A percentile compares a stretch with the other conserved stretches of the same genome.
Evolutionary conservation across 2,329 filamentous ascomycete species (phyloP).

Genomic region (Ophiostoma montium): DNA sequence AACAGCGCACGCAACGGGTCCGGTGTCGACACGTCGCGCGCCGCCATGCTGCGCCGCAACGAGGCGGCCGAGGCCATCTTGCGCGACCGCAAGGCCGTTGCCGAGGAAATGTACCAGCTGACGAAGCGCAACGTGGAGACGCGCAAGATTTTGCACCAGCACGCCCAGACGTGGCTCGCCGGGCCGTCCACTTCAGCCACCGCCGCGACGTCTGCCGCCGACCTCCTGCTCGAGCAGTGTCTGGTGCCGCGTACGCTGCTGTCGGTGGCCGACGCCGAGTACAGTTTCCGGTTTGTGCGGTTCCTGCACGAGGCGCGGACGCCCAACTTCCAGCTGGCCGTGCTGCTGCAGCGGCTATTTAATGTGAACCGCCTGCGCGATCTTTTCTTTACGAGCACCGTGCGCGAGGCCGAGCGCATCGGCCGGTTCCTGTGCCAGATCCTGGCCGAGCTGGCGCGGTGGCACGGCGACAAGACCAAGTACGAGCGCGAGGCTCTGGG

Average conservation of each 20-base stretch:
- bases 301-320: constrained; percentile 75
- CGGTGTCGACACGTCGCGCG: constrained; percentile 50
- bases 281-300: constrained; percentile 72
- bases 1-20: constrained; percentile 33
- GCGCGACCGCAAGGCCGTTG: constrained; percentile 53
- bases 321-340: constrained; percentile 74
- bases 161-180: constrained; percentile 69
- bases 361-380: constrained; percentile 65
- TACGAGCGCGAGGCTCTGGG: constrained; percentile 79
- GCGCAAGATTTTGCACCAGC: constrained; percentile 54
- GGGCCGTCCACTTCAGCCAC: constrained; percentile 25
- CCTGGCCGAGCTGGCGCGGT: constrained; percentile 63
- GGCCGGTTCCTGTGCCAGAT: constrained; percentile 78
- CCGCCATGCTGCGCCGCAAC: constrained; percentile 52
- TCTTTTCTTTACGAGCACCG: constrained; percentile 78
- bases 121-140: constrained; percentile 53
- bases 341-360: constrained; percentile 73
- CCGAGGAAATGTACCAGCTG: constrained; percentile 64
- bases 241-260: constrained; percentile 77
- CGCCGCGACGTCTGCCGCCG: constrained; percentile 38
- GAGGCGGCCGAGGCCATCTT: constrained; percentile 55
- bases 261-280: constrained; percentile 78
- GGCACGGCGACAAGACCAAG: constrained; percentile 63
- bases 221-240: constrained; percentile 75
- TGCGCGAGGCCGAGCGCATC: constrained; percentile 84